These are phyloP conservation scores for Xylaria sp. DNA, from an alignment of 2,329 filamentous ascomycete species.

Conservation along the genomic window DNA sequence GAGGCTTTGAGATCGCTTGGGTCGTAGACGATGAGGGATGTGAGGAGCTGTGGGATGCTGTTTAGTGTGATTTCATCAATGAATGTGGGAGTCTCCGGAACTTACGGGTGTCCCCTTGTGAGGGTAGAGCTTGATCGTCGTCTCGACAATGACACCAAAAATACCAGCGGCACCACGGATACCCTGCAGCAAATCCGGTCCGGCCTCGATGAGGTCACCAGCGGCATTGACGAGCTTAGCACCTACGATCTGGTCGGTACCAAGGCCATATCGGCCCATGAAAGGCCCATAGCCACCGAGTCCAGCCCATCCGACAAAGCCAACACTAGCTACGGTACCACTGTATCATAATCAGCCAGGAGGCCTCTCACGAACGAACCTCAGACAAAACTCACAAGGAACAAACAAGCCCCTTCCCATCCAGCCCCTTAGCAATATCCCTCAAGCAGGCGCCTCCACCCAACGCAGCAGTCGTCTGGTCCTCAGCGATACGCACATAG, in stretches of 20 bases:
- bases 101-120: constrained; percentile 25
- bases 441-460: constrained; percentile 34
- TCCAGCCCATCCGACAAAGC: constrained; percentile 32
- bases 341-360: not conserved
- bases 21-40: constrained; percentile 27
- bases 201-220: constrained; percentile 35
- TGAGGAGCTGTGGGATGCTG: not conserved
- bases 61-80: too few species aligned
- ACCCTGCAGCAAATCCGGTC: constrained; percentile 33
- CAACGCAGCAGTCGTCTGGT: constrained; percentile 28
- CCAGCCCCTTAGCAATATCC: constrained; percentile 27
- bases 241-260: constrained; percentile 34
- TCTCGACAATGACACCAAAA: constrained; percentile 37
- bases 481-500: constrained; percentile 26
- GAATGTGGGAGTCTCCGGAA: too few species aligned
- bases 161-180: constrained; percentile 37
- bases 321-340: constrained; percentile 24
- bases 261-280: constrained; percentile 30
- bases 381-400: constrained; percentile 14
- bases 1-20: constrained; percentile 25
- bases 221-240: constrained; percentile 35
- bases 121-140: constrained; percentile 36
- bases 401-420: constrained; percentile 28
- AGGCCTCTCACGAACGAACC: not conserved
- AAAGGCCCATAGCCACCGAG: constrained; percentile 33